Percentiles rank a stretch among this genome's conserved stretches.
Evolutionary conservation across 2,329 filamentous ascomycete genomes (phyloP).

Genomic region (Pseudovirgaria hyperparasitica): DNA sequence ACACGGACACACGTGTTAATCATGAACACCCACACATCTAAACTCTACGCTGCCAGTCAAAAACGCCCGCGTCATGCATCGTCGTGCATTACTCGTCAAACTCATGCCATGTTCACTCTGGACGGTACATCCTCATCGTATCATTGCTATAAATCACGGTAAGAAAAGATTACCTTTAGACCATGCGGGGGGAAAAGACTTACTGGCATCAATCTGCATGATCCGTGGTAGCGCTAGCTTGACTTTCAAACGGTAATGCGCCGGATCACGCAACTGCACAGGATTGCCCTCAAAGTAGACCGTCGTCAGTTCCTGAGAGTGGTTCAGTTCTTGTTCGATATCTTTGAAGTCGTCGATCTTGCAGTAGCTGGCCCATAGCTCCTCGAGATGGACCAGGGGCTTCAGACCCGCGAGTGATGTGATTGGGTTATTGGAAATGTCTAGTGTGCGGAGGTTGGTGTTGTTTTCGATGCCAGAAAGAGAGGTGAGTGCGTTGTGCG

Average conservation of each 20-base stretch:
- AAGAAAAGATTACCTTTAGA: too few relatives aligned
- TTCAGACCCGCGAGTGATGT: slow-evolving; percentile 59
- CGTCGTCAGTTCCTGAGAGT: slow-evolving; percentile 70
- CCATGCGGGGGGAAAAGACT: slow-evolving; percentile 37
- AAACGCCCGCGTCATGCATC: too few relatives aligned
- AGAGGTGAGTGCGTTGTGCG: slow-evolving; percentile 77
- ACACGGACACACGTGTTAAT: too few relatives aligned
- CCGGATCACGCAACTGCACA: slow-evolving; percentile 64
- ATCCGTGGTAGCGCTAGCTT: slow-evolving; percentile 76
- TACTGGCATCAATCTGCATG: slow-evolving; percentile 92
- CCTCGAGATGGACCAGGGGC: slow-evolving; percentile 60
- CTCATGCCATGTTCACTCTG: too few relatives aligned
- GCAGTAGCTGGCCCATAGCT: slow-evolving; percentile 93
- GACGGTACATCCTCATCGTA: too few relatives aligned
- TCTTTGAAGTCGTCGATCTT: slow-evolving; percentile 67
- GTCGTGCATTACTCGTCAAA: too few relatives aligned
- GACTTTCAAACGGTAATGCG: slow-evolving; percentile 89
- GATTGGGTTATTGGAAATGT: slow-evolving; percentile 83
- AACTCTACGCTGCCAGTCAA: too few relatives aligned
- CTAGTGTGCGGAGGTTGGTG: slow-evolving; percentile 55
- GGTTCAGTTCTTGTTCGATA: slow-evolving; percentile 61
- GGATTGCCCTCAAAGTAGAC: slow-evolving; percentile 97
- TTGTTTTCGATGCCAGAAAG: slow-evolving; percentile 51
- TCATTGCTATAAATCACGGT: too few relatives aligned
- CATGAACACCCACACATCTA: too few relatives aligned